These are phyloP conservation scores for Peronospora farinosa DNA, from an alignment of 352 stramenopile species.

Conservation along the genomic window DNA sequence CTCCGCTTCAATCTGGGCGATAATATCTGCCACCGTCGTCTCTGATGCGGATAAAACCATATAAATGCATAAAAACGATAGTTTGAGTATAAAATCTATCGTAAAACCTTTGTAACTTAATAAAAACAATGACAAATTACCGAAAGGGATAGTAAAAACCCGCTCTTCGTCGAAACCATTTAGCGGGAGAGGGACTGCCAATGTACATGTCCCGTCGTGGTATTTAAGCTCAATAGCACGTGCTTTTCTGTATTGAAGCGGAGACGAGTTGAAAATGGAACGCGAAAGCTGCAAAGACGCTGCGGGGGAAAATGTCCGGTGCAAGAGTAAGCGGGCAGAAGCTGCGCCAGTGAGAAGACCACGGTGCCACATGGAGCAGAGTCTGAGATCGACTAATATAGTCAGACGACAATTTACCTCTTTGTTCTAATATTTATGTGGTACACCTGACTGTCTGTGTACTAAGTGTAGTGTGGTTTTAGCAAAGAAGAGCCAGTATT, in stretches of 20 bases:
- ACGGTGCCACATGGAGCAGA: conserved; percentile 13
- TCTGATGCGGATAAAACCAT: conserved; percentile 28
- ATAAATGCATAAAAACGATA: conserved; percentile 1
- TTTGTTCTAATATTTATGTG: no score
- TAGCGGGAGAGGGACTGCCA: conserved; percentile 73
- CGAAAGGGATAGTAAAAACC: conserved; percentile 68
- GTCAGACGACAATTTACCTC: no score
- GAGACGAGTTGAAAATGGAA: conserved; percentile 2
- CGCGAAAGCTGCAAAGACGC: neutral
- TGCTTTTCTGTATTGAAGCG: conserved; percentile 22
- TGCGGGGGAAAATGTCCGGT: neutral
- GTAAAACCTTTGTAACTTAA: no score
- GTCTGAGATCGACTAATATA: no score
- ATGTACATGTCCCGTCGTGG: conserved; percentile 61
- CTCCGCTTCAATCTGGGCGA: conserved; percentile 70
- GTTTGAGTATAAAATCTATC: no score
- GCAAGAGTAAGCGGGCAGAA: conserved; percentile 10
- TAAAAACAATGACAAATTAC: conserved; percentile 19
- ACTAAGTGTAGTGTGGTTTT: no score
- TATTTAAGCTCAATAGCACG: conserved; percentile 77
- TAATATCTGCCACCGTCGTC: conserved; percentile 64
- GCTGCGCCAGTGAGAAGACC: conserved; percentile 8
- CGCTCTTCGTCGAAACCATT: conserved; percentile 71
- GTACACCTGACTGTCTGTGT: no score
- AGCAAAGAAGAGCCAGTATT: no score